These are phyloP conservation scores for Aspergillus bertholletiae DNA, from an alignment of 495 filamentous ascomycete genomes.

Conservation along the genomic window DNA sequence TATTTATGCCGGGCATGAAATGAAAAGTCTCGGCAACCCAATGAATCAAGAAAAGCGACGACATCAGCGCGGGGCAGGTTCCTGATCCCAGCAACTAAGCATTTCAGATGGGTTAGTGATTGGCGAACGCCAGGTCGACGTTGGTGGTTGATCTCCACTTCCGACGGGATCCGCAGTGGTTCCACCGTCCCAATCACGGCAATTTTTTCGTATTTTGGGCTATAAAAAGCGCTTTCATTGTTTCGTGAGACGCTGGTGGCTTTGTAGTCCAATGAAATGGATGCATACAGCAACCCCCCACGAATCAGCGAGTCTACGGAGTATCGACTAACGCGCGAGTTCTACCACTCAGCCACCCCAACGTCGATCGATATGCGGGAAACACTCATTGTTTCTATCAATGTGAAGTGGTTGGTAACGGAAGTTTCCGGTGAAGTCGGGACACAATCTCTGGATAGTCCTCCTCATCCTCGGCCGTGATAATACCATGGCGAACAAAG, in stretches of 20 bases:
- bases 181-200: background rate
- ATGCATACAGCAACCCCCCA: too few relatives aligned
- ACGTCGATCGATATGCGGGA: background rate
- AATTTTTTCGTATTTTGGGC: background rate
- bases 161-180: background rate
- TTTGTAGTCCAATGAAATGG: too few relatives aligned
- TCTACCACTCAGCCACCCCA: background rate
- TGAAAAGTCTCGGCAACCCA: background rate
- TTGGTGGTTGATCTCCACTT: background rate
- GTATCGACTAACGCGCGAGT: background rate
- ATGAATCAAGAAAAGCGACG: background rate
- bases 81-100: background rate
- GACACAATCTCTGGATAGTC: constrained; percentile 45
- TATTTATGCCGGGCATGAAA: too few relatives aligned
- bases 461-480: constrained; percentile 46
- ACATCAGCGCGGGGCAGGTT: background rate
- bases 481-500: constrained; percentile 50
- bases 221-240: background rate
- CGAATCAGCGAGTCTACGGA: too few relatives aligned
- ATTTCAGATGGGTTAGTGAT: background rate
- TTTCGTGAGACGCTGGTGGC: too few relatives aligned
- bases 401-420: background rate
- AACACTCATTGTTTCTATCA: too few relatives aligned
- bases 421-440: constrained; percentile 38
- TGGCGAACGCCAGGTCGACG: background rate